Base-by-base conservation (phyloP, 352 stramenopile genomes). In the Pythium chondricola region DNA sequence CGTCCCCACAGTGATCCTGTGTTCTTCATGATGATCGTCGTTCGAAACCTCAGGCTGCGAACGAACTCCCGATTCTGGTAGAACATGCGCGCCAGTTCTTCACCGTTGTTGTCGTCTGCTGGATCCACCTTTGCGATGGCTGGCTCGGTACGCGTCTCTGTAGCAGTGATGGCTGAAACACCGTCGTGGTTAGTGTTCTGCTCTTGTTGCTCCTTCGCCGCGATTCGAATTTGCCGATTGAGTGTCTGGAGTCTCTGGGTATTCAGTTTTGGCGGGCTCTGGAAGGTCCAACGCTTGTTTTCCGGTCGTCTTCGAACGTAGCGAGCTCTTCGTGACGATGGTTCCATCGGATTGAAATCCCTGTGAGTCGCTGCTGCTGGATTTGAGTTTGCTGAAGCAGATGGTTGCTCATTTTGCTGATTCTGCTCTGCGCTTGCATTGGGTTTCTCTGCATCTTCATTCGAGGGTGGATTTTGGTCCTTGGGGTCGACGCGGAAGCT, bases 1-100 rank as follows among this genome's bases (percentile, higher is more conserved):
- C 86, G 70, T 3, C 90, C 90, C 93, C 93, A 98, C 0, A 98
- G 63, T 14, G 74, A 79, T 2, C 79, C 85, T 6, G 88, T 97
- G 65, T 97, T 97, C 43, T 69, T 68, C 70, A 93, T 91, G 25
- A 93, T 56, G 24, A 74, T 64, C 2, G 79, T 72, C 10, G 66
- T 71, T 24, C 73, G 60, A 48, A 93, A 90, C 14, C 78, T 77
- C 50, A 83, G 61, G 29, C 72, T 84, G 33, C 69, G 67, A 48
- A 85, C 67, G 32, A 83, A 74, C 48, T 74, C 74, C 0, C 77
- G 67, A 43, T 88, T 69, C 21, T 87, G 65, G 29, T 84, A 86
- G 43, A 86, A 85, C 4, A 88, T 22, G 7, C 72, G 67, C 1
- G 71, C 69, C n/a, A 87, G 62, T 31, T 88, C 67, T 50, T 85